Evolutionary conservation across 768 basidiomycete genomes (phyloP).

Genomic region (button mushroom (Agaricus bisporus)): DNA sequence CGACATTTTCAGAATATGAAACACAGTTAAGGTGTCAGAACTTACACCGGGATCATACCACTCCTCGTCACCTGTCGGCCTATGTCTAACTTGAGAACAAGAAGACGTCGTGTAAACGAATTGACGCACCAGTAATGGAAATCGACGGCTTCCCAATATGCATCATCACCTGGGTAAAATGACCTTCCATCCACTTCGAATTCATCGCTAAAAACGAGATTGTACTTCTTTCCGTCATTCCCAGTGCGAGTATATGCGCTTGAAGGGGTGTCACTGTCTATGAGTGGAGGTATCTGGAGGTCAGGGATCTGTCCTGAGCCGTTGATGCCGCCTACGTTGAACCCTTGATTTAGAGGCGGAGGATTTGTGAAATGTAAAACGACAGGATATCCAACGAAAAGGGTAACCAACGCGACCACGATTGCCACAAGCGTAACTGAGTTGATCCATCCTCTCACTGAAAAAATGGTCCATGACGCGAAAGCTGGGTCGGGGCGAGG

Average conservation of each 20-base stretch:
- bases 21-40: neutral
- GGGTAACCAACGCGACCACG: constrained; percentile 55
- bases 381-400: constrained; percentile 90
- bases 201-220: constrained; percentile 85
- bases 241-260: constrained; percentile 49
- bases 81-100: constrained; percentile 14
- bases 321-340: constrained; percentile 84
- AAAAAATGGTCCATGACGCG: constrained; percentile 59
- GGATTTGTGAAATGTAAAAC: constrained; percentile 43
- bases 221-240: constrained; percentile 68
- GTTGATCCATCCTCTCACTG: constrained; percentile 78
- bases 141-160: constrained; percentile 80
- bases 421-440: constrained; percentile 63
- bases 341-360: constrained; percentile 34
- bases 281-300: constrained; percentile 56
- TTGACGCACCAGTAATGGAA: constrained; percentile 67
- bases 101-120: neutral
- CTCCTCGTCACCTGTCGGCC: constrained; percentile 69
- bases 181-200: constrained; percentile 45
- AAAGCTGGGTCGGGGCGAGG: constrained; percentile 55
- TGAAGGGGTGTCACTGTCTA: constrained; percentile 70
- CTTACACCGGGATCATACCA: constrained; percentile 72
- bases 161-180: constrained; percentile 69
- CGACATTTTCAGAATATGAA: constrained; percentile 1
- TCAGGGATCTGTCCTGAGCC: constrained; percentile 77